Evolutionary conservation across 371 early-diverging fungal genomes (phyloP).

Genomic region (Mucor lusitanicus): DNA sequence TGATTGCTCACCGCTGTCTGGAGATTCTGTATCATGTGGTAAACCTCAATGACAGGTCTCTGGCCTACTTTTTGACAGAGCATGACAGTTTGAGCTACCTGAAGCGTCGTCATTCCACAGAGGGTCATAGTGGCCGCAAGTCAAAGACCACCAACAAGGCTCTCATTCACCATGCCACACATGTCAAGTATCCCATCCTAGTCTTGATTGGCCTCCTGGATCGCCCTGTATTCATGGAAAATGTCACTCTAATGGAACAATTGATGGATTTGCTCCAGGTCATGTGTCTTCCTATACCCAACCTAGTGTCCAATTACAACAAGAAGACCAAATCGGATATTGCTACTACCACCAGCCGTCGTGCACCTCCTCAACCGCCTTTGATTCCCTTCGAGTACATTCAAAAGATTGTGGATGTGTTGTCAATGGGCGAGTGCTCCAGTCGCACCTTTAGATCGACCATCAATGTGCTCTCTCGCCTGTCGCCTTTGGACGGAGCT

Average conservation of each 20-base stretch:
- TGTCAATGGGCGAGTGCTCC: slow-evolving; percentile 91
- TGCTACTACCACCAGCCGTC: neutral
- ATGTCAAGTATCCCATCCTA: slow-evolving; percentile 72
- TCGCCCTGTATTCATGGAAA: slow-evolving; percentile 75
- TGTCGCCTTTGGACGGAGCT: slow-evolving; percentile 76
- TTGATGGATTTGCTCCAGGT: slow-evolving; percentile 84
- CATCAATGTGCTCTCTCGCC: slow-evolving; percentile 84
- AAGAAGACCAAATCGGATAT: slow-evolving; percentile 30
- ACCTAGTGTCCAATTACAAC: slow-evolving; percentile 54
- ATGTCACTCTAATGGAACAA: slow-evolving; percentile 82
- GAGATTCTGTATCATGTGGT: slow-evolving; percentile 83
- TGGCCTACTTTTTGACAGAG: slow-evolving; percentile 75
- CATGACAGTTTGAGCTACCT: slow-evolving; percentile 49
- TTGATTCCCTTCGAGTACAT: slow-evolving; percentile 74
- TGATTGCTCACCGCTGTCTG: slow-evolving; percentile 86
- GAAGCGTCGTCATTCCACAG: neutral
- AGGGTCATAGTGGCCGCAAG: slow-evolving; percentile 21
- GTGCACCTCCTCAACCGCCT: slow-evolving; percentile 61
- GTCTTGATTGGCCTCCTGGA: slow-evolving; percentile 84
- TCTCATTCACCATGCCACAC: no score
- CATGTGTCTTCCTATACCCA: slow-evolving; percentile 72
- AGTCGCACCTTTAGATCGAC: slow-evolving; percentile 94
- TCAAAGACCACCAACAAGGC: neutral
- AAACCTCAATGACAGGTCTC: slow-evolving; percentile 61
- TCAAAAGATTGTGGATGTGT: slow-evolving; percentile 83